Percentiles rank a stretch among this genome's conserved stretches.
Evolutionary conservation across 2,329 filamentous ascomycete species (phyloP).

Genomic region (Byssochlamys sp.): DNA sequence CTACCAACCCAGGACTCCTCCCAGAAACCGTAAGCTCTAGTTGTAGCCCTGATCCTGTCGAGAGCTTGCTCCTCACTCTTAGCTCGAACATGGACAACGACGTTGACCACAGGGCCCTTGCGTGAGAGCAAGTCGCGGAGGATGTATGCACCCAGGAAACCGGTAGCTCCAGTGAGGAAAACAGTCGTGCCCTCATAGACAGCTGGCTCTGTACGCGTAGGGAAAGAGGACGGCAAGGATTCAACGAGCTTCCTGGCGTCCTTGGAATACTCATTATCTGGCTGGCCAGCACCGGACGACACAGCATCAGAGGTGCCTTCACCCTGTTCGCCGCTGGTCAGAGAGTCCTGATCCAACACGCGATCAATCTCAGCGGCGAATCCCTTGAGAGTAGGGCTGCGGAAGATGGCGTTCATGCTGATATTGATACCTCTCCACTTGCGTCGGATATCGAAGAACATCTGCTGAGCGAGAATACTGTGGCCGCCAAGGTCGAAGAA

Average conservation of each 20-base stretch:
- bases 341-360: conserved; percentile 38
- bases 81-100: conserved; percentile 68
- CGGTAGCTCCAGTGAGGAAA: conserved; percentile 80
- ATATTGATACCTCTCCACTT: conserved; percentile 56
- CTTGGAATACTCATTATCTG: conserved; percentile 41
- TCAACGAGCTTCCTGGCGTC: conserved; percentile 40
- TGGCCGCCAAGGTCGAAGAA: conserved; percentile 79
- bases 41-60: conserved; percentile 56
- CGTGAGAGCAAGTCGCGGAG: conserved; percentile 63
- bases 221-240: conserved; percentile 40
- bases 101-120: conserved; percentile 44
- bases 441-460: conserved; percentile 61
- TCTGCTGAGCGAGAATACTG: conserved; percentile 69
- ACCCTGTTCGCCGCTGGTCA: conserved; percentile 32
- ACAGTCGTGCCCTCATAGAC: conserved; percentile 44
- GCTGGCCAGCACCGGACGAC: conserved; percentile 20
- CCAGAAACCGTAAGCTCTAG: conserved; percentile 74
- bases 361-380: conserved; percentile 49
- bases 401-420: conserved; percentile 61
- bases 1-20: conserved; percentile 51
- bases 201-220: conserved; percentile 23
- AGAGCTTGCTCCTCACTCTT: conserved; percentile 52
- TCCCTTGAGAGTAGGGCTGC: conserved; percentile 52
- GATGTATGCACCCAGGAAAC: conserved; percentile 77
- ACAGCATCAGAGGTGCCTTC: conserved; percentile 35